Base-by-base conservation (phyloP, 176 grass and related monocot species). In the Puccinellia tenuiflora region DNA sequence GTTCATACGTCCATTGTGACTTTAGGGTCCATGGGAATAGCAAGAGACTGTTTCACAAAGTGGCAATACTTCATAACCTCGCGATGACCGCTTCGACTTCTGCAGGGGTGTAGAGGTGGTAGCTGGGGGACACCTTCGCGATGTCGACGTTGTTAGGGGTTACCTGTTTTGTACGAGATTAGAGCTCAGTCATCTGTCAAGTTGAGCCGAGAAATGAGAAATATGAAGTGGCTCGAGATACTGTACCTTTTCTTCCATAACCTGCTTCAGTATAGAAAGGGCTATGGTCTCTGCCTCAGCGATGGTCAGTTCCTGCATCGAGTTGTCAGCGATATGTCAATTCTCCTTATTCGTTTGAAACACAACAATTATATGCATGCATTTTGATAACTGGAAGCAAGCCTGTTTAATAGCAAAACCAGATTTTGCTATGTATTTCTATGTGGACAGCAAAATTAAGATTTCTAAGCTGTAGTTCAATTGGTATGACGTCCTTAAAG, bases 161-260 rank as follows among this genome's bases (percentile, higher is more conserved):
- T 37, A 96, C 90, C 93, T 96, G 79, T 79, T 75, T 60, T 66
- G 69, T 29, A 63, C 2, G 17, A 66, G 17, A 77, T 2, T 5
- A 26, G 34, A 89, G 3, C 10, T 68, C 18, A 80, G 7, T 10
- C 21, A 7, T 40, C 7, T 43, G 3, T 56, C 57, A 29, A 31
- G 66, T 46, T 15, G 9, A 46, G 29, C 21, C 38, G 9, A 43
- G 16, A 31, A 55, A 76, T 9, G 24, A 88, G 21, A 9, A 53
- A 13, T 29, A 86, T 24, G 7, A 34, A 60, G 4, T 57, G 12
- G 47, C 34, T 64, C 7, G 35, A 11, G 55, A 24, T 0, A 25
- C 55, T 35, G 2, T 88, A 98, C 96, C 92, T 98, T 98, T 63
- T 98, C 96, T 42, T 95, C 92, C 96, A 95, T 95, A 65, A 98